phyloP scores from a whole-genome alignment of 441 rosid genomes.

The Syzygium syzygioides region DNA sequence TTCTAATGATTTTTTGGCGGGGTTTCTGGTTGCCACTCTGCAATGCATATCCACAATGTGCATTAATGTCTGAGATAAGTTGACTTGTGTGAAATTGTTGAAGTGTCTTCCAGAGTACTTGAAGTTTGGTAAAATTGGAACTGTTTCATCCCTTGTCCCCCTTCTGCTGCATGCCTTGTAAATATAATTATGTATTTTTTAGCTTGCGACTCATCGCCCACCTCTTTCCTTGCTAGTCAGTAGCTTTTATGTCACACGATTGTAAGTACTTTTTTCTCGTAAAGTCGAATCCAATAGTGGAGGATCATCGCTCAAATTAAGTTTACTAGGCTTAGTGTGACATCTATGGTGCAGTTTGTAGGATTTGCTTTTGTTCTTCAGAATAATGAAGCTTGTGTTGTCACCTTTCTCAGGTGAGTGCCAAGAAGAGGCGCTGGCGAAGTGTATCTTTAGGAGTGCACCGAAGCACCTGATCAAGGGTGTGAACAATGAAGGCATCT shows the following conservation, averaged over 20 bases:
- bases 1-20: neutral
- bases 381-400: neutral
- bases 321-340: neutral
- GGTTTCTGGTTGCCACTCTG: neutral
- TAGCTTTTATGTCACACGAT: neutral
- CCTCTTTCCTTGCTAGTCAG: neutral
- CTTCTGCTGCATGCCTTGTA: neutral
- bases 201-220: neutral
- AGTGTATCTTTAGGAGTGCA: neutral
- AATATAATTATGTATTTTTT: neutral
- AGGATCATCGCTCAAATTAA: neutral
- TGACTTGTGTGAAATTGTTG: neutral
- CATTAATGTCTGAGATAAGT: neutral
- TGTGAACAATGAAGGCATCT: neutral
- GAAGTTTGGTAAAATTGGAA: neutral
- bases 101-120: neutral
- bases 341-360: neutral
- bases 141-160: neutral
- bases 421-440: neutral
- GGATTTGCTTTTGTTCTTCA: neutral
- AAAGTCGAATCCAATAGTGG: neutral
- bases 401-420: neutral
- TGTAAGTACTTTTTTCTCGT: neutral
- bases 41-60: neutral
- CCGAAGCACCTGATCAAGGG: neutral